These are phyloP conservation scores for Paxillus ammoniavirescens DNA, from an alignment of 768 basidiomycete genomes.

Conservation along the genomic window DNA sequence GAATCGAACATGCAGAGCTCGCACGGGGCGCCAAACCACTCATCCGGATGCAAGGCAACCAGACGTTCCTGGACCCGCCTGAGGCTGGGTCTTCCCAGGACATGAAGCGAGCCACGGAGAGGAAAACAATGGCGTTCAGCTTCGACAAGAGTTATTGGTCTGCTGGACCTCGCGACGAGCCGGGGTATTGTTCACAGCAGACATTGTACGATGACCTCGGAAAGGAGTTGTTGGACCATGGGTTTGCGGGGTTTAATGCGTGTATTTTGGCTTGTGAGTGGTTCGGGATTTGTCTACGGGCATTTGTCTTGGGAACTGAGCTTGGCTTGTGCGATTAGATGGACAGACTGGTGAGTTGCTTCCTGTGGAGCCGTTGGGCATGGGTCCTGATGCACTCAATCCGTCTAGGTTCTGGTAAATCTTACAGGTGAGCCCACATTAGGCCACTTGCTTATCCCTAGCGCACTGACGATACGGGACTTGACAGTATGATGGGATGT, in stretches of 20 bases:
- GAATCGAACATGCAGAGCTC: slow-evolving; percentile 57
- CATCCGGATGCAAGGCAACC: slow-evolving; percentile 93
- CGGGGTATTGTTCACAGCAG: slow-evolving; percentile 89
- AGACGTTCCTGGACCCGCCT: slow-evolving; percentile 90
- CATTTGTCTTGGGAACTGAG: background rate
- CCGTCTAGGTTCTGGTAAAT: slow-evolving; percentile 79
- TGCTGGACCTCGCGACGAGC: slow-evolving; percentile 85
- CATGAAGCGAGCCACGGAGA: slow-evolving; percentile 82
- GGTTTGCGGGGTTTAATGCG: slow-evolving; percentile 95
- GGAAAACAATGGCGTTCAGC: slow-evolving; percentile 86
- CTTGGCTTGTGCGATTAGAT: slow-evolving; percentile 33
- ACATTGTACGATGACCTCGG: slow-evolving; percentile 94
- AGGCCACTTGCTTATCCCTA: background rate
- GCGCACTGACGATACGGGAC: background rate
- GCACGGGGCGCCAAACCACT: slow-evolving; percentile 91
- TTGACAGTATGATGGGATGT: slow-evolving; percentile 91
- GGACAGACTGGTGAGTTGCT: slow-evolving; percentile 79
- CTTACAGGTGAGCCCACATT: slow-evolving; percentile 67
- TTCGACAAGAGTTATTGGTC: slow-evolving; percentile 99
- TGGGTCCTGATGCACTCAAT: slow-evolving; percentile 3
- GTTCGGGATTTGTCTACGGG: slow-evolving; percentile 2
- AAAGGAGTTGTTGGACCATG: slow-evolving; percentile 91
- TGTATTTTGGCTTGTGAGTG: slow-evolving; percentile 98
- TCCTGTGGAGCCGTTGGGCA: background rate
- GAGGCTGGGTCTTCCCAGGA: slow-evolving; percentile 67